Base-by-base conservation (phyloP, 192 early-diverging fungal species). In the Chytriomyces sp. region DNA sequence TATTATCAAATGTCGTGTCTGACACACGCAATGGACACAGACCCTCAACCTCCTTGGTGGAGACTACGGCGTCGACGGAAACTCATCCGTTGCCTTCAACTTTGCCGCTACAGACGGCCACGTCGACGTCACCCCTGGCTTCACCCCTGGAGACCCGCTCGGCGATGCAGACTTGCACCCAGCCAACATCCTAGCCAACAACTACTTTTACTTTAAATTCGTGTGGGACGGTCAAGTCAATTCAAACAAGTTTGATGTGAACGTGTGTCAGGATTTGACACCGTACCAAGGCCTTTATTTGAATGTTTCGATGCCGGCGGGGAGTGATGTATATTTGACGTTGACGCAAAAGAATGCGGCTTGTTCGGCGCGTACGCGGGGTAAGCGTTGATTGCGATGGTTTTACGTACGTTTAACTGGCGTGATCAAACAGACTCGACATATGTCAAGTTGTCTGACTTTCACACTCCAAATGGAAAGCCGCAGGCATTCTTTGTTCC, bases 191-290 rank as follows among this genome's bases (percentile, higher is more conserved):
- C 35, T 61, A 0, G 76, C 67, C 0, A 59, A 11, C 48, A 77
- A 77, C 67, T 77, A 77, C 76, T 69, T 77, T 24, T 77, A 68
- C 76, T 77, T 69, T 46, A 77, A 77, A 46, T 67, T 77, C 48
- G 26, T 73, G 20, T 73, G 71, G 71, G 71, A 73, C 71, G 71
- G 62, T 48, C 71, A 73, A 45, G 18, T 18, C 8, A 46, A 2
- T 16, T 44, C 26, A 18, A 73, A 13, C n/a, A 48, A 73, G 43
- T 73, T 73, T 48, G 71, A 60, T 7, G 71, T 73, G 8, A 62
- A 8, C 6, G 59, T 62, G 8, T 73, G 74, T 48, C 16, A 49
- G 57, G 76, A 77, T 43, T 46, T 77, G 53, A 77, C 50, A n/a
- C 67, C 60, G 23, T 77, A 68, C 46, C 53, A 57, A 23, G 64